Evolutionary conservation across 2,329 filamentous ascomycete species (phyloP).

Genomic region (Colletotrichum agaves): DNA sequence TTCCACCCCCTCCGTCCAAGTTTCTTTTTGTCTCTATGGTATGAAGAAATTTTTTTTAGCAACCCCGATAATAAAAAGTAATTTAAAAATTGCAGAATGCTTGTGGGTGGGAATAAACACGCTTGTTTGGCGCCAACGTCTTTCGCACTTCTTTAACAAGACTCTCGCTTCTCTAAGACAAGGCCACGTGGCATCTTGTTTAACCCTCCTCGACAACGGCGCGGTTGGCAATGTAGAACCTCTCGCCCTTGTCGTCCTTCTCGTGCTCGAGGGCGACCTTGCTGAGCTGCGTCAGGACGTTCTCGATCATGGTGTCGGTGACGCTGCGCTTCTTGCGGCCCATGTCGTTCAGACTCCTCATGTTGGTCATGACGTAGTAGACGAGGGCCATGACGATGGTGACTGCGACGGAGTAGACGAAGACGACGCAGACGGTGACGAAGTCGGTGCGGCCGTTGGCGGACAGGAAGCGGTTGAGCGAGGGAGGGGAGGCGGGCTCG

Average conservation of each 20-base stretch:
- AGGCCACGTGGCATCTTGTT: not conserved
- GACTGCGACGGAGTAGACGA: constrained; percentile 74
- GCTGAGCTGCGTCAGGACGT: constrained; percentile 67
- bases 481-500: constrained; percentile 45
- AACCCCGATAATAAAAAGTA: not conserved
- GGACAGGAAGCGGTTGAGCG: constrained; percentile 48
- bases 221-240: constrained; percentile 38
- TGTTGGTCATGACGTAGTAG: constrained; percentile 70
- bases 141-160: not conserved
- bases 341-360: constrained; percentile 68
- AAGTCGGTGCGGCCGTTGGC: constrained; percentile 56
- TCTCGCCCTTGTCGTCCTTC: constrained; percentile 53
- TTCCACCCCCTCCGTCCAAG: not conserved
- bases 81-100: not conserved
- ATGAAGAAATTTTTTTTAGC: constrained; percentile 1
- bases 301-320: constrained; percentile 40
- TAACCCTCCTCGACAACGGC: constrained; percentile 38
- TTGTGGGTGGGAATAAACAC: not conserved
- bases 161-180: constrained; percentile 2
- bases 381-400: constrained; percentile 73
- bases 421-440: constrained; percentile 73
- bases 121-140: not conserved
- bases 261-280: constrained; percentile 72
- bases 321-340: constrained; percentile 68
- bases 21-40: constrained; percentile 8